Evolutionary conservation across 768 basidiomycete genomes (phyloP), one percentile per base, ranked within the genome.

Genomic region (Kwoniella sp.): DNA sequence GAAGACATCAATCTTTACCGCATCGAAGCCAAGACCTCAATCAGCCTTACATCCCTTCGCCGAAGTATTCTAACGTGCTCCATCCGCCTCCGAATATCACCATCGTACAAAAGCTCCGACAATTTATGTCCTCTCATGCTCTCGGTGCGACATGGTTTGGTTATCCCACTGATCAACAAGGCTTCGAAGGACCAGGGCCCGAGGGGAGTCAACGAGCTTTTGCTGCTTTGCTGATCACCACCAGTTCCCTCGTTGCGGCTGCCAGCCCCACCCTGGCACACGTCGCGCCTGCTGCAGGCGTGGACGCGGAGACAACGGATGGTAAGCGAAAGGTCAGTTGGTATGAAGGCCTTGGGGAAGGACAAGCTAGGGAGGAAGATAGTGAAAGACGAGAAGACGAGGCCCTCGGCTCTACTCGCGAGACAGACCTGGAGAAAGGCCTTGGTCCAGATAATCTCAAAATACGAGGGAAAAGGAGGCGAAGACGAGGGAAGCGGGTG

Each of bases 31-130:
- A 73, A 49, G 60, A 76, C 36, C 56, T 72, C 29, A 69, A 76
- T 44, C 59, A 69, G 15, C 74, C 74, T 1, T 76, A 76, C 46
- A 76, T 76, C 58, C 74, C 74, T 22, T 64, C 71, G 1, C 54
- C 63, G 1, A 53, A 63, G 22, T 64, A 62, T 37, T 65, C 65
- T 2, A 60, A 67, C 52, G 62, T 64, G 2, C 37, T 73, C 4
- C 50, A 44, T 10, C 74, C 74, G 0, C 22, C 66, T 2, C 29
- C 65, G 0, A 68, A 67, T 26, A 51, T 69, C 22, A 63, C 60
- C 5, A 33, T 71, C 8, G 55, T 60, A 26, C 71, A 73, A 54
- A 50, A 56, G 21, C 48, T 70, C 19, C n/a, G 55, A 26, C 33
- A 25, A 19, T 67, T 66, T 22, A 17, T 70, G 25, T 30, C 27